Percentiles rank a stretch among this genome's conserved stretches.
Evolutionary conservation across 768 basidiomycete genomes (phyloP).

Genomic region (Suillus subluteus): DNA sequence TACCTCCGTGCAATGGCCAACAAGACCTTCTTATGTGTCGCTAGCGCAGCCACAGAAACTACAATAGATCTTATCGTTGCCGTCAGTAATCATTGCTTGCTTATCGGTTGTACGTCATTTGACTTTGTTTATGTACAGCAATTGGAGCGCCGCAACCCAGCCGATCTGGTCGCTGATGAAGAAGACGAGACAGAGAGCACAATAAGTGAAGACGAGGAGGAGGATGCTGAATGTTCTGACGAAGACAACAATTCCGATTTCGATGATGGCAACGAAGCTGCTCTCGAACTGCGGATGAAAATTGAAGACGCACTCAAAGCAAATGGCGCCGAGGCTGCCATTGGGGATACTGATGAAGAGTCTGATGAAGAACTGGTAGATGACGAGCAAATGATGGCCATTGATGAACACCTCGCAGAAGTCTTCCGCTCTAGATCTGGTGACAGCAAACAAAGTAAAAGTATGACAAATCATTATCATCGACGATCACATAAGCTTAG

Average conservation of each 20-base stretch:
- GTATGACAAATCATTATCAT: constrained; percentile 38
- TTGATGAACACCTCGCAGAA: constrained; percentile 89
- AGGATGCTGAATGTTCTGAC: constrained; percentile 35
- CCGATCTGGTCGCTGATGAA: constrained; percentile 47
- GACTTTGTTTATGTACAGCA: constrained; percentile 53
- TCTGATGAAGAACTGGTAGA: constrained; percentile 81
- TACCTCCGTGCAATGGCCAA: constrained; percentile 83
- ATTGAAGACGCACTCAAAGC: constrained; percentile 65
- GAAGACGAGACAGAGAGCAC: constrained; percentile 48
- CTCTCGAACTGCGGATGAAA: constrained; percentile 62
- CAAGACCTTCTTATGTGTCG: constrained; percentile 76
- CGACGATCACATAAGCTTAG: constrained; percentile 6
- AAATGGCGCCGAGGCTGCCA: constrained; percentile 59
- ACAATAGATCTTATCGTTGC: constrained; percentile 82
- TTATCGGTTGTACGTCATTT: constrained; percentile 13
- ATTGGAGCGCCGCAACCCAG: constrained; percentile 74
- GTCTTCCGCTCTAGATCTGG: constrained; percentile 75
- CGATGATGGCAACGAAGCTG: constrained; percentile 50
- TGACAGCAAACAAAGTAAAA: constrained; percentile 66
- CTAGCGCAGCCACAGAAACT: constrained; percentile 63
- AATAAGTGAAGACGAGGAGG: constrained; percentile 40
- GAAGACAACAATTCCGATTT: constrained; percentile 46
- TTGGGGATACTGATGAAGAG: constrained; percentile 55
- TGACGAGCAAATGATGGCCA: constrained; percentile 97
- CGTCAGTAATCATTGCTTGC: constrained; percentile 48